Base-by-base conservation (phyloP, 2,329 filamentous ascomycete species). In the Hyphodiscus sp. region DNA sequence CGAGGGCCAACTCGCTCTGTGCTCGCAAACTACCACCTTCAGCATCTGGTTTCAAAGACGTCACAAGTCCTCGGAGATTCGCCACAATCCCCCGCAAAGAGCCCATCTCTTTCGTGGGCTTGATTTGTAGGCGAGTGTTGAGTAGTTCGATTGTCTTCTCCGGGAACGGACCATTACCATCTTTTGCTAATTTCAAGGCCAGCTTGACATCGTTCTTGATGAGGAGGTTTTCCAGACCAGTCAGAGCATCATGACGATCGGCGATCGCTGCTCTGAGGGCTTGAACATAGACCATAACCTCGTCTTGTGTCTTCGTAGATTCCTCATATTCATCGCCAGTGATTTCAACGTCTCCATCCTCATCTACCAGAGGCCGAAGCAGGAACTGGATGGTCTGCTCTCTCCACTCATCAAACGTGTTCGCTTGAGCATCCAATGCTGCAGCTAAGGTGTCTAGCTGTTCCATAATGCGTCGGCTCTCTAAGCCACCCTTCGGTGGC, bases 291-390 rank as follows among this genome's bases (percentile, higher is more conserved):
- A 88, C 88, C 70, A 92, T 89, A 43, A 96, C 80, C 66, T 95
- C 84, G 57, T 96, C 92, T 70, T 97, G 92, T 45, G 86, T 80
- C 67, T 89, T 89, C 0, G 91, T 89, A 0, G 92, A 95, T 30
- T 88, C 82, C 61, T 90, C 87, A 58, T 96, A 94, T 67, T 97
- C 94, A 55, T 96, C 86, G 20, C 94, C 94, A 11, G 90, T 92
- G 2, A 83, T 79, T 54, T 95, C 89, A 10, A 79, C 71, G n/a
- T 74, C 75, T 16, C 83, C 82, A 42, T 95, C 90, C 64, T 94
- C 84, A 61, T 97, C 94, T 18, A 97, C 82, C 1, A 97, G 76
- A 0, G 89, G 83, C 56, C 83, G 79, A 11, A 87, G 72, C 10
- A 96, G 76, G 19, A 92, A 79, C 51, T 86, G 78, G 18, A 89